These are phyloP conservation scores for Pythium guiyangense DNA, from an alignment of 352 stramenopile species.

Conservation along the genomic window DNA sequence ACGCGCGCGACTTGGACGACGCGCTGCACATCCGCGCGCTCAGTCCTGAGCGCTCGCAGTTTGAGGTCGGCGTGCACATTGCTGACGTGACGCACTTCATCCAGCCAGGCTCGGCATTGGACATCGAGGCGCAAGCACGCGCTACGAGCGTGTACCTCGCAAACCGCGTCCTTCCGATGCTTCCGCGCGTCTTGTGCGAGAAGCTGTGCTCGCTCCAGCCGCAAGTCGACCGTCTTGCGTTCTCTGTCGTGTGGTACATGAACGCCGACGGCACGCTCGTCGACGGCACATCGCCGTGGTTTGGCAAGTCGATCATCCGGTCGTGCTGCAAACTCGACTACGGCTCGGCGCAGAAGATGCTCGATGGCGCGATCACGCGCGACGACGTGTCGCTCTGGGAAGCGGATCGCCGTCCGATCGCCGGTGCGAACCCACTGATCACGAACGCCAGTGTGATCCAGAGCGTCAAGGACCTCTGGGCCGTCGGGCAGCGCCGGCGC, in stretches of 20 bases:
- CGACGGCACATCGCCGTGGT: conserved; percentile 89
- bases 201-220: conserved; percentile 96
- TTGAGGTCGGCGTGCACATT: conserved; percentile 97
- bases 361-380: conserved; percentile 84
- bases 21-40: conserved; percentile 90
- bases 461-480: conserved; percentile 65
- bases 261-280: conserved; percentile 92
- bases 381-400: conserved; percentile 77
- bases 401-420: conserved; percentile 37
- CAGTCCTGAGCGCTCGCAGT: conserved; percentile 46
- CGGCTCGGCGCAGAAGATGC: conserved; percentile 94
- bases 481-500: conserved; percentile 62
- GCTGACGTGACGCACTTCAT: conserved; percentile 98
- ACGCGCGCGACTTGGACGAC: conserved; percentile 96
- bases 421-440: conserved; percentile 36
- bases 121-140: conserved; percentile 90
- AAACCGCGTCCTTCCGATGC: conserved; percentile 94
- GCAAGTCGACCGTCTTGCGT: conserved; percentile 94
- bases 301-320: conserved; percentile 97
- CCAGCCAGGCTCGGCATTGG: conserved; percentile 80
- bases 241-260: conserved; percentile 96
- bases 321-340: conserved; percentile 97
- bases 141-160: conserved; percentile 97
- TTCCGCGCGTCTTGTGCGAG: conserved; percentile 95
- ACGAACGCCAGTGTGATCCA: conserved; percentile 55